Base-by-base conservation (phyloP, 495 filamentous ascomycete genomes). In the Friedmanniomyces simplex region DNA sequence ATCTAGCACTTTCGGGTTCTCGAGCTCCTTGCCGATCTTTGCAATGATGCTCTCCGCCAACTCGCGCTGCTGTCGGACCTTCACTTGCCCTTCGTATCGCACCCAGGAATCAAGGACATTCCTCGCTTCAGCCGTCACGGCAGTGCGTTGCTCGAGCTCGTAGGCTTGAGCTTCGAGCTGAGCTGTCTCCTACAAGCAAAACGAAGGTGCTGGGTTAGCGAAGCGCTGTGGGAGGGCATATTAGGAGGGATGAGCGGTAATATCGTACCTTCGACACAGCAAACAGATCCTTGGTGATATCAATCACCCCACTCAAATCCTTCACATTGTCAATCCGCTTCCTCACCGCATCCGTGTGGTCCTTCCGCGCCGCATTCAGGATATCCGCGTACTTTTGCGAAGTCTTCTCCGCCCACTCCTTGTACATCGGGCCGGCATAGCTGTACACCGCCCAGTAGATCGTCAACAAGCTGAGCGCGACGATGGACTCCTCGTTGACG, bases 11-110 rank as follows among this genome's bases (percentile, higher is more conserved):
- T 87, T 96, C 62, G 94, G 93, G 79, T 84, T 95, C 81, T 96
- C 90, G 50, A 99, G 82, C 79, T 96, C 93, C 82, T 96, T 96
- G 73, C 85, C 84, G 66, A 96, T 91, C 82, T 95, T 99, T 73
- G 82, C 82, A 65, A 99, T 97, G 73, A 99, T 76, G 69, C 74
- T 78, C 69, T 96, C 85, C 53, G 93, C 88, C 63, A 99, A 80
- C 81, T 99, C 93, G 72, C 79, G 84, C 81, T 99, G 93, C 78
- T 97, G 88, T 69, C 93, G 82, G 76, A 90, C 86, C 87, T 96
- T 99, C 67, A 97, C 90, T 78, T 97, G 93, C 57, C 86, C 79
- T 79, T 99, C 93, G 73, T 99, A 99, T 67, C 93, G 83, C 56
- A 96, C 90, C 93, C 94, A 97, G 51, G 90, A 96, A 71, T 99